A percentile compares a stretch with the other conserved stretches of the same genome.
These are phyloP conservation scores for Hygrophorus pudorinus DNA, from an alignment of 768 basidiomycete genomes.

Conservation along the genomic window DNA sequence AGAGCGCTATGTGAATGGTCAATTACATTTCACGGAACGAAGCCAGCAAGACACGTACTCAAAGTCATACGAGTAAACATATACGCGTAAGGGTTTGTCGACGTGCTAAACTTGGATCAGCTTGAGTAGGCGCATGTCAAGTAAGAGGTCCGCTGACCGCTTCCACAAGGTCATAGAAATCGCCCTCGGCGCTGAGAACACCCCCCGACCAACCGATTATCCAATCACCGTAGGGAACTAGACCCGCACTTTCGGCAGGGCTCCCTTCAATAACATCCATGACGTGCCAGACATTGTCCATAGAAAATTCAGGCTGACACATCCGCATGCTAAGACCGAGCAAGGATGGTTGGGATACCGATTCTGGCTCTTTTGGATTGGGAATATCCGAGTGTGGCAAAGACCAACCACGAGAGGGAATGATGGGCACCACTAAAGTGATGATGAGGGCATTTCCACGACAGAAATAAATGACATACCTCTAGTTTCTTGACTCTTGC, in stretches of 20 bases:
- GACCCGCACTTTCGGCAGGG: slow-evolving; percentile 91
- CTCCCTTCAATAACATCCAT: slow-evolving; percentile 93
- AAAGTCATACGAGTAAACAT: slow-evolving; percentile 95
- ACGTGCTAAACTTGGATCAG: slow-evolving; percentile 51
- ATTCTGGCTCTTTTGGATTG: slow-evolving; percentile 27
- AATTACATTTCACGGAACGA: background rate
- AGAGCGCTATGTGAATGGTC: slow-evolving; percentile 51
- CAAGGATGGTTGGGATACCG: slow-evolving; percentile 68
- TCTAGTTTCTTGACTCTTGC: slow-evolving; percentile 59
- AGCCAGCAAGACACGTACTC: slow-evolving; percentile 48
- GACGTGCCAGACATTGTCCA: slow-evolving; percentile 97
- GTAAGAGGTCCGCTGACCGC: slow-evolving; percentile 41
- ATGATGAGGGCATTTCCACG: slow-evolving; percentile 3
- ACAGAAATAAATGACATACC: slow-evolving; percentile 30
- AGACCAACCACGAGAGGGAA: slow-evolving; percentile 82
- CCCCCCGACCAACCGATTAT: slow-evolving; percentile 91
- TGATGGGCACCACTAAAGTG: slow-evolving; percentile 64
- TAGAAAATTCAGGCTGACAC: slow-evolving; percentile 80
- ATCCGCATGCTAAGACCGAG: slow-evolving; percentile 90
- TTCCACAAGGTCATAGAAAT: slow-evolving; percentile 95
- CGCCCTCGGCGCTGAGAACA: slow-evolving; percentile 80
- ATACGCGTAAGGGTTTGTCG: slow-evolving; percentile 87
- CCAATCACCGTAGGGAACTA: slow-evolving; percentile 80
- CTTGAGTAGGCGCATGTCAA: background rate
- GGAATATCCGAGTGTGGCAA: slow-evolving; percentile 28